Conservation (phyloP, 192 early-diverging fungal species). For the Allomyces macrogynus region DNA sequence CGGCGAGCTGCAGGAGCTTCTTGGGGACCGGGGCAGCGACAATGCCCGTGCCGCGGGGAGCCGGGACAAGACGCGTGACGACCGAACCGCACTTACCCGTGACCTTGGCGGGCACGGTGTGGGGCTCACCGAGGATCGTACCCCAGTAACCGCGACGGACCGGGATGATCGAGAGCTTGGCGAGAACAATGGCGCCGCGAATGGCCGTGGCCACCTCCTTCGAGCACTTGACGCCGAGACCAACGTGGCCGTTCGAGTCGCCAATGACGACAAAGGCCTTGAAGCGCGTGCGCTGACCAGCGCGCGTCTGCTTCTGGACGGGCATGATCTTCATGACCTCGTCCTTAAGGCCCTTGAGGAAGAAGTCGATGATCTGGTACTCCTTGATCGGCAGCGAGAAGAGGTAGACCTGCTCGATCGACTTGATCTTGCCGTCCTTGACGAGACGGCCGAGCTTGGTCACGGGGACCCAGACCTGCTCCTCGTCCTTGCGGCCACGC, state of each 20-base stretch:
- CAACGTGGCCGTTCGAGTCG: slow-evolving; percentile 90
- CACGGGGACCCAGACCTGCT: slow-evolving; percentile 67
- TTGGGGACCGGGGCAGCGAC: slow-evolving; percentile 94
- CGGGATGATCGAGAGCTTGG: slow-evolving; percentile 94
- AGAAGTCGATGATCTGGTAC: slow-evolving; percentile 93
- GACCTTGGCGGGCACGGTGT: slow-evolving; percentile 96
- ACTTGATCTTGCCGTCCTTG: slow-evolving; percentile 90
- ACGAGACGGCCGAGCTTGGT: slow-evolving; percentile 99
- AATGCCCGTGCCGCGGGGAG: slow-evolving; percentile 97
- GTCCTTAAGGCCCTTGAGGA: slow-evolving; percentile 87
- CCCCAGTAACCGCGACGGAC: slow-evolving; percentile 99
- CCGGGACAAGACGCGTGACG: slow-evolving; percentile 80
- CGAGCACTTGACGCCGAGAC: slow-evolving; percentile 99
- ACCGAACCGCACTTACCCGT: slow-evolving; percentile 91
- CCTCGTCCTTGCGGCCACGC: slow-evolving; percentile 68
- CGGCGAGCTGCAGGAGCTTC: slow-evolving; percentile 90
- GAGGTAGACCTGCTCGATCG: slow-evolving; percentile 92
- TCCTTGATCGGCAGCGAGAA: slow-evolving; percentile 99
- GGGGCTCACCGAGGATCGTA: slow-evolving; percentile 81
- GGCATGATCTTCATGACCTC: slow-evolving; percentile 99
- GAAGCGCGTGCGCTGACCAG: slow-evolving; percentile 98
- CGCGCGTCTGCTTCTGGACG: slow-evolving; percentile 99
- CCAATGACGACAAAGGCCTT: slow-evolving; percentile 99
- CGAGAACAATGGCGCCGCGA: slow-evolving; percentile 94
- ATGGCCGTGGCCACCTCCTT: slow-evolving; percentile 98